Evolutionary conservation across 2,329 filamentous ascomycete genomes (phyloP).

Genomic region (Chrysosporium keratinophilum): DNA sequence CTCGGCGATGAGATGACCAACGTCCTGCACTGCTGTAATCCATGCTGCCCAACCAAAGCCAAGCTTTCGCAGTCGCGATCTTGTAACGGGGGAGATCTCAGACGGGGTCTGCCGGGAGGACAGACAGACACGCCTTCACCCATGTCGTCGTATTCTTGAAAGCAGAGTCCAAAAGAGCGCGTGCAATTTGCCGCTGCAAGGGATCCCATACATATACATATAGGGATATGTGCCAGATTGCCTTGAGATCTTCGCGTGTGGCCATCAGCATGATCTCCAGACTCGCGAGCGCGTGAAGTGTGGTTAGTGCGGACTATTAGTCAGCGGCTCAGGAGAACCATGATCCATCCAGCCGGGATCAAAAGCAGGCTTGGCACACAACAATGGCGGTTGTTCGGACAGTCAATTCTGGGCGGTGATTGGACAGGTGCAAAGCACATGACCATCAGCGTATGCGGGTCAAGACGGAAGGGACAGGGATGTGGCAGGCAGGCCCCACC

Average conservation of each 20-base stretch:
- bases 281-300: not conserved
- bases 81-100: not conserved
- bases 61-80: not conserved
- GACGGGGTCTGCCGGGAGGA: too few species aligned
- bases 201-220: too few species aligned
- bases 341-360: slow-evolving; percentile 10
- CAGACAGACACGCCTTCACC: too few species aligned
- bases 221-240: too few species aligned
- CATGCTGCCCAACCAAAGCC: slow-evolving; percentile 3
- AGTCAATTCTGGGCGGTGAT: slow-evolving; percentile 3
- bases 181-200: too few species aligned
- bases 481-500: slow-evolving; percentile 8
- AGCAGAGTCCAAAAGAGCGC: too few species aligned
- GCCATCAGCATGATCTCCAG: too few species aligned
- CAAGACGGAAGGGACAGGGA: slow-evolving; percentile 18
- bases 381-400: slow-evolving; percentile 5
- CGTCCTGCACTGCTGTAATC: not conserved
- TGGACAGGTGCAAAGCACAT: slow-evolving; percentile 16
- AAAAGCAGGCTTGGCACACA: slow-evolving; percentile 1
- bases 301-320: not conserved
- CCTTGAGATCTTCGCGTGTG: too few species aligned
- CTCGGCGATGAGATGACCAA: not conserved
- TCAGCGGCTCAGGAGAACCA: not conserved
- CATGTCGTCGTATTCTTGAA: too few species aligned
- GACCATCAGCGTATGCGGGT: slow-evolving; percentile 18